Evolutionary conservation across 768 basidiomycete species (phyloP), one percentile per base, ranked within the genome.

Genomic region (Macrolepiota fuliginosa): DNA sequence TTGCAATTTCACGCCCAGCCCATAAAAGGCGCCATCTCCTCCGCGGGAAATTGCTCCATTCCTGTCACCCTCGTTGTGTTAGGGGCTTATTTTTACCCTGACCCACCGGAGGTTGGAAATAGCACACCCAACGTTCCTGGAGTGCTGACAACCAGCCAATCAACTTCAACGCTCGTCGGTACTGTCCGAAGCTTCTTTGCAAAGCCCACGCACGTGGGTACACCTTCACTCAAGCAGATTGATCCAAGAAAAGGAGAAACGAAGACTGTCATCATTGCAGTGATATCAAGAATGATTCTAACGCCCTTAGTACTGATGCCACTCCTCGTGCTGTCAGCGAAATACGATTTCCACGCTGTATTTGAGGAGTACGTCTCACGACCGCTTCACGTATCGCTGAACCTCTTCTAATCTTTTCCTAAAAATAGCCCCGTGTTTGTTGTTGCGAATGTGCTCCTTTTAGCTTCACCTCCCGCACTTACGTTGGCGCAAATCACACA

Each of bases 61-160:
- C 96, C 96, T 0, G 69, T 98, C 27, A 98, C 96, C 1, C 78
- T 97, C 25, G 81, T 98, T 59, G 94, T 97, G 5, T 87, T 98
- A 46, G 96, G 96, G 11, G 94, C 91, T 13, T 98, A 96, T 78
- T 96, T 96, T 75, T 90, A 87, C 71, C 77, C 76, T 0, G 76
- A 79, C 4, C 74, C 75, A 1, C 59, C 66, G 12, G 55, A 55
- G 10, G 27, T 53, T 27, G 54, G 42, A 19, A 55, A 58, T 36
- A 53, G 53, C 49, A 50, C 36, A 1, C 36, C 59, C 5, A n/a
- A 45, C 24, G 17, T 32, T 19, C 50, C 51, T 13, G 35, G n/a
- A 11, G 46, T 22, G 40, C 27, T 45, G 24, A 45, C 52, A 1
- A 36, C 52, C 2, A 59, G 17, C 1, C 40, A 17, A n/a, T 54